phyloP scores from a whole-genome alignment of 164 flowering plant species.

The Macadamia tetraphylla region DNA sequence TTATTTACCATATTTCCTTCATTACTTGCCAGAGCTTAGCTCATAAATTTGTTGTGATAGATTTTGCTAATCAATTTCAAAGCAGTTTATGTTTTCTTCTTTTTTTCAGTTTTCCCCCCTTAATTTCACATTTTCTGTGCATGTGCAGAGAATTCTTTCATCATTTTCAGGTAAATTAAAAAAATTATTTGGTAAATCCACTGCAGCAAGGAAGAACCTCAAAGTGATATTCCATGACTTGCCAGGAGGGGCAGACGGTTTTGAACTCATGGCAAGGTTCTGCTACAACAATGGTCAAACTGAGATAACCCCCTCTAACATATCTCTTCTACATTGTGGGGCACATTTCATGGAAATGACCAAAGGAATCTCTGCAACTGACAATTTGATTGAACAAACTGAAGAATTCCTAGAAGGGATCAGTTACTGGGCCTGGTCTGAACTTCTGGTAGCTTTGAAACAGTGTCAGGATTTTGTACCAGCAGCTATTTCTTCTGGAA shows the following conservation, averaged over 20 bases:
- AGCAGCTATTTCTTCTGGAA: constrained; percentile 15
- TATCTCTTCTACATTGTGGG: constrained; percentile 29
- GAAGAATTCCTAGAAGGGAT: constrained; percentile 40
- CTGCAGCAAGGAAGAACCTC: constrained; percentile 10
- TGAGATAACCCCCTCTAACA: constrained; percentile 37
- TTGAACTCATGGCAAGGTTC: constrained; percentile 58
- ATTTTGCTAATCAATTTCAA: too few relatives aligned
- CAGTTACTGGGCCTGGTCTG: constrained; percentile 52
- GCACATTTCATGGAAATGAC: constrained; percentile 58
- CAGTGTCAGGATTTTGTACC: constrained; percentile 38
- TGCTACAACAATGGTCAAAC: constrained; percentile 47
- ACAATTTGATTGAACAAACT: constrained; percentile 32
- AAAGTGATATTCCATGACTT: constrained; percentile 50
- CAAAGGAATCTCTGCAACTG: constrained; percentile 7
- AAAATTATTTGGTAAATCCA: constrained; percentile 29
- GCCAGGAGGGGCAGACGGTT: constrained; percentile 61
- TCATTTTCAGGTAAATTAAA: constrained; percentile 37
- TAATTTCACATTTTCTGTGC: background rate
- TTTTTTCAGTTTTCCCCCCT: too few relatives aligned
- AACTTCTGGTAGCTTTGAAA: constrained; percentile 41
- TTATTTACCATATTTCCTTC: too few relatives aligned
- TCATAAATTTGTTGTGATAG: too few relatives aligned
- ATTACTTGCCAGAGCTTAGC: too few relatives aligned
- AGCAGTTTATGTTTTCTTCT: background rate
- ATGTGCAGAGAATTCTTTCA: constrained; percentile 38